A percentile compares a stretch with the other conserved stretches of the same genome.
Conservation (phyloP, 2,329 filamentous ascomycete species). For the Sclerotinia minor region DNA sequence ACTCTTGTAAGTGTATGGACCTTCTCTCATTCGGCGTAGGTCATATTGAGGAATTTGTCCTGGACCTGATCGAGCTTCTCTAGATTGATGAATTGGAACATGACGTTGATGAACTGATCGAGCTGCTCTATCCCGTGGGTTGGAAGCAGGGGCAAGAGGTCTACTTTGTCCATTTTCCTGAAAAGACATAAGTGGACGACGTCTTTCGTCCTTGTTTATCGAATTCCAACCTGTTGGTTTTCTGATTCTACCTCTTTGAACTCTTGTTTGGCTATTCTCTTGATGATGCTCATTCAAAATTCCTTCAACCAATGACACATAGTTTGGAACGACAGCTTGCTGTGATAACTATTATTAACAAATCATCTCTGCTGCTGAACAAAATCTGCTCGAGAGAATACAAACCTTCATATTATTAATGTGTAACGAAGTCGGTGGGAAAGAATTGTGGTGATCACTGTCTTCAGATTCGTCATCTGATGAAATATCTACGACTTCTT, state of each 20-base stretch:
- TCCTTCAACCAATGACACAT: neutral
- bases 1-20: neutral
- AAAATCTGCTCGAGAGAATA: neutral
- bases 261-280: neutral
- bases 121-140: neutral
- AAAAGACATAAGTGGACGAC: neutral
- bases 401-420: neutral
- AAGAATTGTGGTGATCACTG: neutral
- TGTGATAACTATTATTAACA: neutral
- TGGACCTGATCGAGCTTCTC: neutral
- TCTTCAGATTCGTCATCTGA: conserved; percentile 8
- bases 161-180: neutral
- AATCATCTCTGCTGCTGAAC: neutral
- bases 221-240: neutral
- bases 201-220: neutral
- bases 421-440: neutral
- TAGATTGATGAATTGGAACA: neutral
- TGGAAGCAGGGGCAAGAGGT: neutral
- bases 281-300: neutral
- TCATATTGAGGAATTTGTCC: conserved; percentile 1
- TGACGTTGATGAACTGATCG: conserved; percentile 5
- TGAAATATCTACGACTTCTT: neutral
- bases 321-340: neutral
- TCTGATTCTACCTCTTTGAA: neutral
- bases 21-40: neutral